A percentile compares a stretch with the other conserved stretches of the same genome.
Evolutionary conservation across 148 eudicot species (phyloP).

Genomic region (Silene latifolia): DNA sequence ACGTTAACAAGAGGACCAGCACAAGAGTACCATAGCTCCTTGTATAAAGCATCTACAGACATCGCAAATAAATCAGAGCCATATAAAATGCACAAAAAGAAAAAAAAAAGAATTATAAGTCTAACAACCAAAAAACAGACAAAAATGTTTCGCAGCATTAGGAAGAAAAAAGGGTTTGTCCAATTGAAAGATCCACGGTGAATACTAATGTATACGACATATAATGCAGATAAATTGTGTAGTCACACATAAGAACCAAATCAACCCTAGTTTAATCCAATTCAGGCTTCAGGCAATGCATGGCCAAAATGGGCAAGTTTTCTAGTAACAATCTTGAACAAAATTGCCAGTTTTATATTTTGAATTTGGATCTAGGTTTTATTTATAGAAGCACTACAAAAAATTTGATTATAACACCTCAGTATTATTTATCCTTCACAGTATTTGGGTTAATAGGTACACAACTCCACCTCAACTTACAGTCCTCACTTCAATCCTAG

Average conservation of each 20-base stretch:
- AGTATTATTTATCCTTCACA: background rate
- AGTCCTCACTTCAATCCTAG: background rate
- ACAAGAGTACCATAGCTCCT: conserved; percentile 95
- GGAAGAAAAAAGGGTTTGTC: background rate
- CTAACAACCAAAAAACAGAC: conserved; percentile 2
- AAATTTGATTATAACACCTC: background rate
- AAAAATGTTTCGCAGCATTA: background rate
- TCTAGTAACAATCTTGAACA: background rate
- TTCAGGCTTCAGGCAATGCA: conserved; percentile 1
- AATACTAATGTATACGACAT: background rate
- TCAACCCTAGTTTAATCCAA: background rate
- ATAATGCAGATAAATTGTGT: background rate
- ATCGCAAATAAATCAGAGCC: conserved; percentile 16
- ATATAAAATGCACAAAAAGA: background rate
- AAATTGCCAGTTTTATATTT: background rate
- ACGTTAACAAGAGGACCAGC: conserved; percentile 92
- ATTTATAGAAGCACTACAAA: background rate
- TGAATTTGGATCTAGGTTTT: background rate
- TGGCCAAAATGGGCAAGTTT: background rate
- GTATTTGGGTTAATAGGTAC: background rate
- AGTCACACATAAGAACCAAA: background rate
- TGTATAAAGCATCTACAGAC: conserved; percentile 55
- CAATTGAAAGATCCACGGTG: background rate
- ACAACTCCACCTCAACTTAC: no score
- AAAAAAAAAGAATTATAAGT: background rate